Conservation (phyloP, 441 rosid genomes). For the Pelargonium fulgidum region DNA sequence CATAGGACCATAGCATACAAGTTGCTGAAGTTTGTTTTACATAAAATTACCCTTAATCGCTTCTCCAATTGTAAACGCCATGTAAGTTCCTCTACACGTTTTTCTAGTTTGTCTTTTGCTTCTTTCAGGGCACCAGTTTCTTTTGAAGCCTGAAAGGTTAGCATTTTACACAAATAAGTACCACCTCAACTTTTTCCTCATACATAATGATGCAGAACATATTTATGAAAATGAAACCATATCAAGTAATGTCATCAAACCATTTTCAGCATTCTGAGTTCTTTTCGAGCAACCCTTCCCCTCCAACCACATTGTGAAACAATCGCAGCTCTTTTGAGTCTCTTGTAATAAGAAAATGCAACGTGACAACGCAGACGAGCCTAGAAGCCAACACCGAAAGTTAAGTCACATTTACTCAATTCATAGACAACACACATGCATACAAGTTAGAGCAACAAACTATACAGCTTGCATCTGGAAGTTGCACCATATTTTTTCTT, state of each 20-base stretch:
- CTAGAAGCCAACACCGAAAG: constrained; percentile 39
- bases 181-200: constrained; percentile 20
- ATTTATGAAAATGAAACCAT: constrained; percentile 15
- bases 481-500: constrained; percentile 12
- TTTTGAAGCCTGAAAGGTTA: constrained; percentile 71
- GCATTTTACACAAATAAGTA: constrained; percentile 10
- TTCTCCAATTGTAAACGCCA: constrained; percentile 98
- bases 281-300: constrained; percentile 84
- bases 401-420: neutral
- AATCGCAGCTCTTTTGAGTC: constrained; percentile 79
- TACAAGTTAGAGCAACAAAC: constrained; percentile 15
- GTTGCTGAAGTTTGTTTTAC: neutral
- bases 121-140: constrained; percentile 99
- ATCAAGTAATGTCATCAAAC: constrained; percentile 36
- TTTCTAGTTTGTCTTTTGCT: constrained; percentile 94
- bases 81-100: constrained; percentile 97
- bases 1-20: constrained; percentile 6
- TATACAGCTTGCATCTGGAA: constrained; percentile 13
- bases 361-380: constrained; percentile 62
- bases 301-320: constrained; percentile 97
- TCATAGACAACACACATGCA: neutral
- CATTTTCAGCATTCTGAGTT: constrained; percentile 92
- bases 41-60: constrained; percentile 70
- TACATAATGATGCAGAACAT: constrained; percentile 6
- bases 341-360: constrained; percentile 64